These are phyloP conservation scores for Discostella pseudostelligera DNA, from an alignment of 108 stramenopile genomes.

Conservation along the genomic window DNA sequence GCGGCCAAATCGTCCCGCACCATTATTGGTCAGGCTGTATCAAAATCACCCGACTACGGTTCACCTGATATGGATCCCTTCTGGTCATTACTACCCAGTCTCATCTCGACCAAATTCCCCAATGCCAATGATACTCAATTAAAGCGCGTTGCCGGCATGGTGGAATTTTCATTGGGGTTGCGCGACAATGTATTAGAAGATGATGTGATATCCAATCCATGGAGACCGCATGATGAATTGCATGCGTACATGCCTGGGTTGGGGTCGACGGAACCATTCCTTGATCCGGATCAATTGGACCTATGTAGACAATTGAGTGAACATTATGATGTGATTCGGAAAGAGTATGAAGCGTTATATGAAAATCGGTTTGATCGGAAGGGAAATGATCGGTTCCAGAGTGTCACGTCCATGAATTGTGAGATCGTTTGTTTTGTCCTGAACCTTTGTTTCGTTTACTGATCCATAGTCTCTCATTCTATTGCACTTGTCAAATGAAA, in stretches of 20 bases:
- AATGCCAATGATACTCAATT: conserved; percentile 55
- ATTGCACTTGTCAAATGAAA: neutral
- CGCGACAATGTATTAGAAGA: conserved; percentile 41
- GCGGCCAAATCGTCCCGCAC: conserved; percentile 47
- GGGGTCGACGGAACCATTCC: conserved; percentile 63
- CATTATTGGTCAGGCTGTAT: conserved; percentile 63
- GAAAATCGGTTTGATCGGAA: conserved; percentile 49
- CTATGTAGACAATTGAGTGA: conserved; percentile 59
- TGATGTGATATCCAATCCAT: conserved; percentile 60
- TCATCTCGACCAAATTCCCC: conserved; percentile 73
- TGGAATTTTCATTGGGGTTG: conserved; percentile 51
- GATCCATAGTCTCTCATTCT: neutral
- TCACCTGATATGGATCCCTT: conserved; percentile 68
- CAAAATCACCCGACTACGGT: conserved; percentile 45
- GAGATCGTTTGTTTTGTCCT: too few species aligned
- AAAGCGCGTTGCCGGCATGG: conserved; percentile 72
- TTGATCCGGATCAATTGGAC: conserved; percentile 56
- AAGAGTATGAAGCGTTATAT: conserved; percentile 70
- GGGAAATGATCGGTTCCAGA: conserved; percentile 72
- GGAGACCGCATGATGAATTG: conserved; percentile 73
- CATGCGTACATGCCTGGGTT: conserved; percentile 86
- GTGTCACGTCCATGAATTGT: conserved; percentile 84
- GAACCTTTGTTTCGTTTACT: neutral
- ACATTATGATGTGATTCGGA: conserved; percentile 68
- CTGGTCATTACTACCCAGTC: conserved; percentile 76